Evolutionary conservation across 2,329 filamentous ascomycete species (phyloP).

Genomic region (Fusarium sp.): DNA sequence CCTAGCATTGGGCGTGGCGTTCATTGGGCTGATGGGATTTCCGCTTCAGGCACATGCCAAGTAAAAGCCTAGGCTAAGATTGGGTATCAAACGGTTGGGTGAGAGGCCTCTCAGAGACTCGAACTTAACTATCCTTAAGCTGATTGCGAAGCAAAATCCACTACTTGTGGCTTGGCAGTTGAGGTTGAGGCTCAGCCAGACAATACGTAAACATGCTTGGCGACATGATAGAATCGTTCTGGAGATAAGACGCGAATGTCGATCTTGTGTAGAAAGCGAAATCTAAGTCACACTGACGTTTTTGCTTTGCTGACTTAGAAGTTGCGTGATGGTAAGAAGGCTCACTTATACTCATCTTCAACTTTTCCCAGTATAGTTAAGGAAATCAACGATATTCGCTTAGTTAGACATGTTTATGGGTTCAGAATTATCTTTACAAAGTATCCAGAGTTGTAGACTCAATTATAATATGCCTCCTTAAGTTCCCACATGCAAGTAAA

Average conservation of each 20-base stretch:
- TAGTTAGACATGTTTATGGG: neutral
- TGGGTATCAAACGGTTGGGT: conserved; percentile 14
- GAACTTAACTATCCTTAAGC: neutral
- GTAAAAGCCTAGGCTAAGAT: conserved; percentile 1
- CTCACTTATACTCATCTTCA: neutral
- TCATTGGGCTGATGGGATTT: conserved; percentile 15
- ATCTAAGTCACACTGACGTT: neutral
- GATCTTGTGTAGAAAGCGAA: neutral
- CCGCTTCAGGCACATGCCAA: conserved; percentile 26
- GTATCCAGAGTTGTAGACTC: neutral
- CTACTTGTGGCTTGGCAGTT: conserved; percentile 22
- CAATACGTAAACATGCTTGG: conserved; percentile 23
- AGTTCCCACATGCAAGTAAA: neutral
- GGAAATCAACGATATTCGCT: neutral
- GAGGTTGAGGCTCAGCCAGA: conserved; percentile 20
- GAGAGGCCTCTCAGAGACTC: conserved; percentile 33
- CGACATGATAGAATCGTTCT: neutral
- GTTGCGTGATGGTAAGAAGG: neutral
- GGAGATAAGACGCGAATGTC: neutral
- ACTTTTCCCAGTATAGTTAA: neutral
- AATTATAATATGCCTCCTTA: neutral
- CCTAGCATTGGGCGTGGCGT: conserved; percentile 6
- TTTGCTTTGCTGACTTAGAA: neutral
- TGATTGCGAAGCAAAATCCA: conserved; percentile 22
- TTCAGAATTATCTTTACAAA: neutral